Evolutionary conservation across 495 filamentous ascomycete genomes (phyloP).

Genomic region (Penicillium tannophilum): DNA sequence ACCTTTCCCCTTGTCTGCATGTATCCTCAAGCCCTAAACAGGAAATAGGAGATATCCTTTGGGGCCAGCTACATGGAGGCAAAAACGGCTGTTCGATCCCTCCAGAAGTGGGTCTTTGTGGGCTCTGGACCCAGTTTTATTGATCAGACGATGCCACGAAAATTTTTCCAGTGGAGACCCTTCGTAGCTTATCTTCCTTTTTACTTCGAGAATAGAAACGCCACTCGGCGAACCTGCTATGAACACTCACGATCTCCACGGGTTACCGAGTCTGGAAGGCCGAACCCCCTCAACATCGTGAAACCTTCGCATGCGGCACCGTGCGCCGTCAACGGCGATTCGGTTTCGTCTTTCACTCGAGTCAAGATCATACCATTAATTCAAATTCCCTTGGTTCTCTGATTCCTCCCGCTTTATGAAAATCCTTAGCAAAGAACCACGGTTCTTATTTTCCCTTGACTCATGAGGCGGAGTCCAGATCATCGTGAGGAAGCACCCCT

Average conservation of each 20-base stretch:
- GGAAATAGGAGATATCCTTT: background rate
- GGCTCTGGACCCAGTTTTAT: constrained; percentile 1
- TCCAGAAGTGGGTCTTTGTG: constrained; percentile 8
- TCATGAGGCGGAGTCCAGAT: background rate
- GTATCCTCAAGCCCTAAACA: background rate
- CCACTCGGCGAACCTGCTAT: constrained; percentile 17
- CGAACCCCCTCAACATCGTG: constrained; percentile 28
- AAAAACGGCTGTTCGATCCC: constrained; percentile 1
- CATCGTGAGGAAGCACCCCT: background rate
- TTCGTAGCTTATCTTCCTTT: constrained; percentile 33
- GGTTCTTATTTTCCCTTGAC: background rate
- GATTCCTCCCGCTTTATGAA: no score
- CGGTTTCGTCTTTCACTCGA: background rate
- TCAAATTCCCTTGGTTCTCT: no score
- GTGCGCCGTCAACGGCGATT: background rate
- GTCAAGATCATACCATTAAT: background rate
- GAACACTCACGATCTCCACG: constrained; percentile 32
- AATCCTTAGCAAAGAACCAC: no score
- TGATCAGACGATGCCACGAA: constrained; percentile 38
- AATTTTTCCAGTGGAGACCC: constrained; percentile 32
- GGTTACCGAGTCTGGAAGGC: constrained; percentile 33
- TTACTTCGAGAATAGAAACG: constrained; percentile 23
- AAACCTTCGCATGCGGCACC: constrained; percentile 10
- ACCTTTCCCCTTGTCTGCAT: background rate
- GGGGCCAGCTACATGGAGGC: background rate